Percentiles rank a stretch among this genome's conserved stretches.
Evolutionary conservation across 768 basidiomycete species (phyloP).

Genomic region (Podaxis sp.): DNA sequence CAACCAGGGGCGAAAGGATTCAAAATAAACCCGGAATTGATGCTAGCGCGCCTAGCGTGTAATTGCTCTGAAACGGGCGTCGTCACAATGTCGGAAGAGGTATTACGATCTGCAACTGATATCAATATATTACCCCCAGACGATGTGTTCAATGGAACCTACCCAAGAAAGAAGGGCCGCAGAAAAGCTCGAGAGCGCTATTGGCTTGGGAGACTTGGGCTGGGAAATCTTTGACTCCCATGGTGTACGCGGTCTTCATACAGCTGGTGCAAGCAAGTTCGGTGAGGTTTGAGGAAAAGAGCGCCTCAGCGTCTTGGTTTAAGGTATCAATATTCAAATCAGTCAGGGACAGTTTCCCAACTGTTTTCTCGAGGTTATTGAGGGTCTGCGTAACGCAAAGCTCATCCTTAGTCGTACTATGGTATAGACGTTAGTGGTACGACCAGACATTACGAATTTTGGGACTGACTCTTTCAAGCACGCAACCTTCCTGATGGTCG

Average conservation of each 20-base stretch:
- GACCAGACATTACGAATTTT: background rate
- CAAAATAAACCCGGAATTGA: background rate
- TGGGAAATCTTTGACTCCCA: slow-evolving; percentile 28
- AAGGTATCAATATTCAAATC: slow-evolving; percentile 20
- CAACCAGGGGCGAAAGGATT: background rate
- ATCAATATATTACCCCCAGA: background rate
- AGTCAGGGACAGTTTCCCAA: slow-evolving; percentile 25
- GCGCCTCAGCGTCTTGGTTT: slow-evolving; percentile 18
- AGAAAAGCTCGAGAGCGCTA: slow-evolving; percentile 22
- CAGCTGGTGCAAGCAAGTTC: slow-evolving; percentile 41
- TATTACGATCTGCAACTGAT: background rate
- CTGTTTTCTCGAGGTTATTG: slow-evolving; percentile 36
- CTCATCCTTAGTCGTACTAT: slow-evolving; percentile 18
- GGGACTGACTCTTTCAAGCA: slow-evolving; percentile 51
- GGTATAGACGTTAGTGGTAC: slow-evolving; percentile 8
- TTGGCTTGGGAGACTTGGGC: slow-evolving; percentile 19
- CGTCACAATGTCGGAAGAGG: background rate
- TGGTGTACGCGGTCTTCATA: slow-evolving; percentile 38
- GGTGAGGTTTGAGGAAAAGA: slow-evolving; percentile 22
- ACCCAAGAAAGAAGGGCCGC: slow-evolving; percentile 43
- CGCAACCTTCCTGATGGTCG: slow-evolving; percentile 39
- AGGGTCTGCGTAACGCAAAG: slow-evolving; percentile 52
- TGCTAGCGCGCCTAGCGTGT: background rate
- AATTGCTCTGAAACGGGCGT: background rate
- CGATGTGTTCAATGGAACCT: slow-evolving; percentile 12